Base-by-base conservation (phyloP, 106 monocot genomes). In the Allium sativum region DNA sequence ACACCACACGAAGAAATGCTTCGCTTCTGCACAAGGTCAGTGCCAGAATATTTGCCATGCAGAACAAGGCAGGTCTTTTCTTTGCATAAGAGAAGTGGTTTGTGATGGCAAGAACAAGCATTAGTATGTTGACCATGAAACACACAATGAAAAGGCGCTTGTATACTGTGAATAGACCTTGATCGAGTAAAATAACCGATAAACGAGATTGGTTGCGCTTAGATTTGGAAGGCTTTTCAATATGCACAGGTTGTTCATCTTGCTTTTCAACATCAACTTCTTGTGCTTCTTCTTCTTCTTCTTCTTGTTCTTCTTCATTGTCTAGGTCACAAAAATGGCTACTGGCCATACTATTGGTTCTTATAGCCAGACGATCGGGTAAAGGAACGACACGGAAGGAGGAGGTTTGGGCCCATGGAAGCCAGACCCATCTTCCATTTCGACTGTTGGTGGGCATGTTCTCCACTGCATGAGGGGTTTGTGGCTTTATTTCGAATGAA, bases 81-180 rank as follows among this genome's bases (percentile, higher is more conserved):
- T 70, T 73, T 16, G 78, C 86, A 66, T 73, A 79, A 0, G 45
- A 19, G 46, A 86, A 86, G 22, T 68, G 52, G 20, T 67, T 66
- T 6, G 72, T 16, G 66, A 53, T 44, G 11, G 82, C 82, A 10
- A 86, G 79, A 7, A 55, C 60, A 4, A 86, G 61, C 48, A 52
- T 47, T n/a, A 22, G 19, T 1, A 76, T 41, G 57, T 81, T 86
- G 52, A 79, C 17, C 0, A 63, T 50, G 45, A 82, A 59, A 58
- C 56, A 76, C 6, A 73, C 58, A 1, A 43, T 48, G 63, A 86
- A 79, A 45, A 86, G 78, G 22, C 82, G 70, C 65, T 86, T 86
- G 78, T 86, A 86, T 16, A 82, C 79, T 0, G 81, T 78, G 76
- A 86, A 82, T 21, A 86, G 42, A 0, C 86, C 86, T 54, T 86